Evolutionary conservation across 23 red algal genomes (phyloP).

Genomic region (Agarophyton chilense): DNA sequence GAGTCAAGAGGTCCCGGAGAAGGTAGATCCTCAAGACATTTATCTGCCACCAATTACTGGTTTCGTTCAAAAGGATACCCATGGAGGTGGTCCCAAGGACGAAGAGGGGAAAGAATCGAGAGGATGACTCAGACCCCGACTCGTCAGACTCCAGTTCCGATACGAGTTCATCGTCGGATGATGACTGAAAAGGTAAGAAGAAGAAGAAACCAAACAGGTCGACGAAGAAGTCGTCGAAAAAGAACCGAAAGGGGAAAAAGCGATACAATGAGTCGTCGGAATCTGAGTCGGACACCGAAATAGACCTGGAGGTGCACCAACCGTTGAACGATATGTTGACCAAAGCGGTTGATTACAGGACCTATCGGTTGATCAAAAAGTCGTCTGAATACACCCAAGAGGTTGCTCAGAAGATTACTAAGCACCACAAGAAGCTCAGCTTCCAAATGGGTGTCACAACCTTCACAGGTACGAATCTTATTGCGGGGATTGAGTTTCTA

Average conservation of each 20-base stretch:
- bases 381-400: too few species aligned
- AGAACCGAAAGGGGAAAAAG: neutral
- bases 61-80: too few species aligned
- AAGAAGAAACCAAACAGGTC: neutral
- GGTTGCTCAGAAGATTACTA: too few species aligned
- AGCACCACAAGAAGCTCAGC: neutral
- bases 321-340: slow-evolving; percentile 1
- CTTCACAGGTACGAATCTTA: neutral
- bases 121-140: too few species aligned
- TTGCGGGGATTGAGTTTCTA: slow-evolving; percentile 11
- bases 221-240: neutral
- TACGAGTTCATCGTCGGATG: neutral
- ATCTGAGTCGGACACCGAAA: neutral
- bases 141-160: too few species aligned
- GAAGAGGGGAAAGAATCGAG: too few species aligned
- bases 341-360: slow-evolving; percentile 40
- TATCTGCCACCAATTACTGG: too few species aligned
- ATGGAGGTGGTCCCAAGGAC: too few species aligned
- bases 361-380: neutral
- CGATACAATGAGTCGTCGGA: neutral
- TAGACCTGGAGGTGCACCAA: slow-evolving; percentile 3
- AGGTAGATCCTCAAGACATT: too few species aligned
- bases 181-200: neutral
- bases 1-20: too few species aligned
- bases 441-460: slow-evolving; percentile 6